Evolutionary conservation across 2,329 filamentous ascomycete species (phyloP).

Genomic region (Claviceps spartinae): DNA sequence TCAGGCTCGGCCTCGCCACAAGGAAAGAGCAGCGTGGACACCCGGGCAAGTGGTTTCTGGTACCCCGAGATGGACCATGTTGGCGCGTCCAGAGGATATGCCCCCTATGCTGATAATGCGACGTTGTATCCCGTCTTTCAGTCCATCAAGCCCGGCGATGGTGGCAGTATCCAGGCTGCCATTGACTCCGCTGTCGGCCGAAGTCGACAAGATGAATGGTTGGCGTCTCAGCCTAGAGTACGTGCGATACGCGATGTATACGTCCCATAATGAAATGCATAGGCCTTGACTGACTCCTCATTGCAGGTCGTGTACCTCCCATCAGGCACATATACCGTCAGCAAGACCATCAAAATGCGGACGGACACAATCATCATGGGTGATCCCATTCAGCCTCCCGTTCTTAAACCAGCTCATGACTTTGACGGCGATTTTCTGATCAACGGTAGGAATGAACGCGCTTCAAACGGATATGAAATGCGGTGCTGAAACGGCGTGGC

Average conservation of each 20-base stretch:
- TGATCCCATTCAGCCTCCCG: constrained; percentile 29
- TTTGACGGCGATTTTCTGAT: constrained; percentile 23
- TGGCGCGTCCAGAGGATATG: constrained; percentile 22
- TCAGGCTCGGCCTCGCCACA: constrained; percentile 9
- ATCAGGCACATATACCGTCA: constrained; percentile 27
- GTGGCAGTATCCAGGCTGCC: constrained; percentile 22
- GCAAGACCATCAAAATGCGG: constrained; percentile 25
- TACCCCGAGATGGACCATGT: constrained; percentile 30
- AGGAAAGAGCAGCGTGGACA: background rate
- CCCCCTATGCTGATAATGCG: constrained; percentile 26
- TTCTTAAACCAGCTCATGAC: constrained; percentile 24
- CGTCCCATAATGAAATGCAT: too few species aligned
- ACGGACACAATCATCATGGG: constrained; percentile 33
- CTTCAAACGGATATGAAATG: too few species aligned
- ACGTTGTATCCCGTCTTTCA: constrained; percentile 24
- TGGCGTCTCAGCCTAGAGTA: constrained; percentile 29
- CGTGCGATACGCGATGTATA: background rate
- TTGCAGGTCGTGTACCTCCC: constrained; percentile 27
- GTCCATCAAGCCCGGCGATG: constrained; percentile 24
- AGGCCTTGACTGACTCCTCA: background rate
- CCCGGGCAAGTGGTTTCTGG: constrained; percentile 22
- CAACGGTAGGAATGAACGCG: constrained; percentile 12
- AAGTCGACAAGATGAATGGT: constrained; percentile 23
- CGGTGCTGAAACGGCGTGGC: background rate
- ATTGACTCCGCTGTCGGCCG: constrained; percentile 24